phyloP scores from a whole-genome alignment of 2,329 filamentous ascomycete genomes.

The Penicillium olsonii region DNA sequence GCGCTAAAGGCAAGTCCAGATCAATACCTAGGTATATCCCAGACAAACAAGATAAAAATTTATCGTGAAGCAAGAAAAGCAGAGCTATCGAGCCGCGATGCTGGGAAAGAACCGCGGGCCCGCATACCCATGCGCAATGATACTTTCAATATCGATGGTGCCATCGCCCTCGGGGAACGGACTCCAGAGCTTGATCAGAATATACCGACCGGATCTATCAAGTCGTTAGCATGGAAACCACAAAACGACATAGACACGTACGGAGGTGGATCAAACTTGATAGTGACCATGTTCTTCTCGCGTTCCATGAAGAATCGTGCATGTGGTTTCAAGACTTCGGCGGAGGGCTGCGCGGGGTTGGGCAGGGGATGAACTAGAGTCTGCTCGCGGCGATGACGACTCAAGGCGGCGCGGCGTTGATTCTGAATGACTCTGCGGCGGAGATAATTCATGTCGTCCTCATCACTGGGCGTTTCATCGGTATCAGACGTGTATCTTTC shows the following conservation, averaged over 20 bases:
- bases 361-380: constrained; percentile 32
- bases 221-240: constrained; percentile 1
- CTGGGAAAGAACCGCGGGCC: constrained; percentile 83
- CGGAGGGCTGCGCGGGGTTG: constrained; percentile 3
- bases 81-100: constrained; percentile 2
- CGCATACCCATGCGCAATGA: constrained; percentile 80
- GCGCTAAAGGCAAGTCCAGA: not conserved
- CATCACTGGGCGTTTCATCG: constrained; percentile 34
- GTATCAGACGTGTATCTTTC: constrained; percentile 34
- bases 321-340: constrained; percentile 67
- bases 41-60: not conserved
- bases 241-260: constrained; percentile 25
- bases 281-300: constrained; percentile 80
- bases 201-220: constrained; percentile 71
- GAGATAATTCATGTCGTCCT: constrained; percentile 22
- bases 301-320: constrained; percentile 82
- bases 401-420: constrained; percentile 24
- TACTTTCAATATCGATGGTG: constrained; percentile 88
- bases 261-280: constrained; percentile 65
- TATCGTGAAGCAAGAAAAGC: not conserved
- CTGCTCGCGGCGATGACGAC: constrained; percentile 20
- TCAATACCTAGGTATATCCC: not conserved
- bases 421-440: constrained; percentile 29
- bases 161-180: constrained; percentile 64
- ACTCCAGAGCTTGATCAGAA: constrained; percentile 89